phyloP scores from a whole-genome alignment of 306 rosid species.

The Gastrolobium bilobum region DNA sequence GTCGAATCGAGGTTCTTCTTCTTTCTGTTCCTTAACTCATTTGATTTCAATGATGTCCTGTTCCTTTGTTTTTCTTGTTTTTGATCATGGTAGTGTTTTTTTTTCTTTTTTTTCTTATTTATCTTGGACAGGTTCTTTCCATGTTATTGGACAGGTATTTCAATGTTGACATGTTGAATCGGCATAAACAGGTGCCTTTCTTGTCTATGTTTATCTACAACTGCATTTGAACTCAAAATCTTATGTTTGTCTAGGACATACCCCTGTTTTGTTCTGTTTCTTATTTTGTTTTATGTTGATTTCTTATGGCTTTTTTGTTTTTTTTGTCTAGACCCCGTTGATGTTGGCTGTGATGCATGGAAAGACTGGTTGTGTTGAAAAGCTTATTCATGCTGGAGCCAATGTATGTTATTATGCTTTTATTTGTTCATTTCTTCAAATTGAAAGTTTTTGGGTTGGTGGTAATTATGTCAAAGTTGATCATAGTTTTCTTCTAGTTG shows the following conservation, averaged over 20 bases:
- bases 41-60: neutral
- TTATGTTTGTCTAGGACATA: neutral
- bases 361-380: constrained; percentile 68
- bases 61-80: constrained; percentile 14
- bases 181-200: constrained; percentile 70
- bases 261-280: neutral
- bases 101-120: neutral
- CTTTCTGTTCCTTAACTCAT: neutral
- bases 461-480: constrained; percentile 11
- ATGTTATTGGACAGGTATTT: constrained; percentile 69
- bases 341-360: constrained; percentile 95
- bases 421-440: neutral
- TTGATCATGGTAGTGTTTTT: constrained; percentile 41
- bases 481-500: constrained; percentile 5
- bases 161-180: constrained; percentile 73
- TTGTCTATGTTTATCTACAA: neutral
- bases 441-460: neutral
- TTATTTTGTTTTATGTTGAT: constrained; percentile 1
- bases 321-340: constrained; percentile 71
- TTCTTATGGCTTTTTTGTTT: neutral
- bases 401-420: constrained; percentile 64
- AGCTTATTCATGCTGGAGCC: constrained; percentile 85
- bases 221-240: neutral
- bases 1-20: constrained; percentile 78
- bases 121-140: constrained; percentile 66